Evolutionary conservation across 768 basidiomycete genomes (phyloP), one percentile per base, ranked within the genome.

Genomic region (Russula virescens): DNA sequence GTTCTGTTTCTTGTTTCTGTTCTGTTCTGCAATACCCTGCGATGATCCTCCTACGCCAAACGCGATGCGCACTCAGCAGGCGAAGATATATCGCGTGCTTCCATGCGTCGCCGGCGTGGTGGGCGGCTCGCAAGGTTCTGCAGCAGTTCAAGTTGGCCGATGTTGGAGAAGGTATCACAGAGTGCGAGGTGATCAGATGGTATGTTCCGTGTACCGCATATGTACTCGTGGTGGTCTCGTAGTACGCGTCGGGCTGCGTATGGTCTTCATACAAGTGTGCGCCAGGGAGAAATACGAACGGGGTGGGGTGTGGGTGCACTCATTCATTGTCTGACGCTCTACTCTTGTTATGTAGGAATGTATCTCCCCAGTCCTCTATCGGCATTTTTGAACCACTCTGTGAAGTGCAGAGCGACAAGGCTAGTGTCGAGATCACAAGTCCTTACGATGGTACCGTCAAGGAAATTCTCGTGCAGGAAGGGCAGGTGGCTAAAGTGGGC

Each of bases 371-470:
- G 14, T 73, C 78, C 18, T 68, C 70, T 0, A 74, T 94, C 0
- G 77, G 82, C 58, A 78, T 81, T 14, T 94, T 94, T 68, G 88
- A 89, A 52, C 73, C 79, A 19, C 76, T 93, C 5, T 91, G 89
- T 69, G 91, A 94, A 64, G 91, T 94, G 3, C 91, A 93, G 75
- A 88, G 86, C 65, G 91, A 94, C 81, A 94, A 94, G 73, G 91
- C 91, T 1, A 88, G 85, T 73, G 91, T 94, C 26, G 92, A 94
- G 73, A 93, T 95, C 59, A 94, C 92, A 3, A 88, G 87, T 60
- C 92, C 92, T 1, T 93, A 81, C 69, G 87, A 92, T 46, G 92
- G 92, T 6, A 76, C 85, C 35, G 76, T 94, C 51, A 84, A 81
- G 64, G 80, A 88, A 65, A 73, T 94, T 7, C 77, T 91, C 1